Percentiles rank a stretch among this genome's conserved stretches.
Evolutionary conservation across 1,139 yeast genomes (phyloP).

Genomic region (Taiozyma sp.): DNA sequence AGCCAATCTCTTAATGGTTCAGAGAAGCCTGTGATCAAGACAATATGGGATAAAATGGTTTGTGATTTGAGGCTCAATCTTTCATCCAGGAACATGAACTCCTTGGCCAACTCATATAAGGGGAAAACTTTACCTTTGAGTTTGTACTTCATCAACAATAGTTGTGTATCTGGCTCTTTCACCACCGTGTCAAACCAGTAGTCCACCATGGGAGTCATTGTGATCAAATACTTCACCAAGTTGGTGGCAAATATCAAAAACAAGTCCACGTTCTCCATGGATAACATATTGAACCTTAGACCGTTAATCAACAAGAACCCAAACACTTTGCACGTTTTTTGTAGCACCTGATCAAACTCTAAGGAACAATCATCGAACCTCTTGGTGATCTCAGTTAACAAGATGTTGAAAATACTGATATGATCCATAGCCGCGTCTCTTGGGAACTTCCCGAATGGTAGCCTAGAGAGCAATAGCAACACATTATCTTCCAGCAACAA

Average conservation of each 20-base stretch:
- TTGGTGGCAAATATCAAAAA: slow-evolving; percentile 7
- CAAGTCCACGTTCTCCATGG: slow-evolving; percentile 1
- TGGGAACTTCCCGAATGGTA: slow-evolving; percentile 2
- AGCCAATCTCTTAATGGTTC: slow-evolving; percentile 10
- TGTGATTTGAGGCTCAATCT: slow-evolving; percentile 2
- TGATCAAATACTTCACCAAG: slow-evolving; percentile 10
- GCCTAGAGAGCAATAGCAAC: neutral
- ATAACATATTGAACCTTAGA: slow-evolving; percentile 1
- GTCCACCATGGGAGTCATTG: slow-evolving; percentile 15
- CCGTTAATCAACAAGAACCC: slow-evolving; percentile 12
- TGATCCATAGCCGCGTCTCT: slow-evolving; percentile 5
- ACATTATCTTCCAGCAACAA: neutral
- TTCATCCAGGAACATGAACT: slow-evolving; percentile 12
- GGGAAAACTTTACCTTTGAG: slow-evolving; percentile 9
- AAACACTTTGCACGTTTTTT: slow-evolving; percentile 10
- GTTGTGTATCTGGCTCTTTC: slow-evolving; percentile 11
- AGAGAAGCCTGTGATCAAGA: slow-evolving; percentile 9
- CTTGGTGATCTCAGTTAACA: slow-evolving; percentile 11
- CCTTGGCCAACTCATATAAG: slow-evolving; percentile 10
- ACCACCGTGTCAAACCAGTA: neutral
- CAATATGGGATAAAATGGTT: slow-evolving; percentile 10
- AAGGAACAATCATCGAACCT: slow-evolving; percentile 9
- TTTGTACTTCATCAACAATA: neutral
- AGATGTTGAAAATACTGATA: slow-evolving; percentile 9
- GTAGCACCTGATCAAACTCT: slow-evolving; percentile 7